Evolutionary conservation across 2,329 filamentous ascomycete species (phyloP).

Genomic region (Plectosphaerella plurivora): DNA sequence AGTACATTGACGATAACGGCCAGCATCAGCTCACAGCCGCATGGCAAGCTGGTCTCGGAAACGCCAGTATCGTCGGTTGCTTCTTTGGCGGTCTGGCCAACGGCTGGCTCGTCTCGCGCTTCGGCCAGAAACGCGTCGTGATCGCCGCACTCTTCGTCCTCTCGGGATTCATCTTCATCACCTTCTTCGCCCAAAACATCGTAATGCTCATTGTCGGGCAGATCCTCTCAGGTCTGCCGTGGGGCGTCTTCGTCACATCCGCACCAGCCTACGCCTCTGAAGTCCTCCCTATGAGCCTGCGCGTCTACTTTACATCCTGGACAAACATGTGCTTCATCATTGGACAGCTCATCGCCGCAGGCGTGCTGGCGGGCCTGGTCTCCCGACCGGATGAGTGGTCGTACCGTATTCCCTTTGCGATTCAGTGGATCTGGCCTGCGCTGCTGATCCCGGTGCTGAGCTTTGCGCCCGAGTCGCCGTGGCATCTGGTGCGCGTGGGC

Average conservation of each 20-base stretch:
- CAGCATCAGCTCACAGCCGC: constrained; percentile 29
- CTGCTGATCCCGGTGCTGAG: constrained; percentile 31
- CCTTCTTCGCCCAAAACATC: constrained; percentile 29
- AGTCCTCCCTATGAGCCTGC: constrained; percentile 29
- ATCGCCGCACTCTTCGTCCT: constrained; percentile 27
- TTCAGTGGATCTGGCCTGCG: constrained; percentile 45
- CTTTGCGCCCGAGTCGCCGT: constrained; percentile 43
- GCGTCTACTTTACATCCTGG: constrained; percentile 38
- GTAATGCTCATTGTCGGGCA: constrained; percentile 28
- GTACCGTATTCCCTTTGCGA: constrained; percentile 40
- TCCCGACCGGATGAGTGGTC: constrained; percentile 31
- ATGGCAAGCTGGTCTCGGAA: constrained; percentile 40
- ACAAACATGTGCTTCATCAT: constrained; percentile 38
- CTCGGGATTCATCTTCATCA: constrained; percentile 30
- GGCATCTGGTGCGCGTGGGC: constrained; percentile 33
- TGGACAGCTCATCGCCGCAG: constrained; percentile 34
- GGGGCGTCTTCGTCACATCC: constrained; percentile 39
- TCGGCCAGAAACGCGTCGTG: constrained; percentile 31
- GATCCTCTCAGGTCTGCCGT: constrained; percentile 26
- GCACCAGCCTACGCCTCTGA: constrained; percentile 44
- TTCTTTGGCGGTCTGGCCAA: constrained; percentile 39
- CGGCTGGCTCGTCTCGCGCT: constrained; percentile 32
- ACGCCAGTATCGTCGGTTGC: constrained; percentile 33
- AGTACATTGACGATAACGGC: constrained; percentile 13
- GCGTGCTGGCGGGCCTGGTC: constrained; percentile 31